These are phyloP conservation scores for Hemisphaericaspora subhashii DNA, from an alignment of 1,139 yeast species.

Conservation along the genomic window DNA sequence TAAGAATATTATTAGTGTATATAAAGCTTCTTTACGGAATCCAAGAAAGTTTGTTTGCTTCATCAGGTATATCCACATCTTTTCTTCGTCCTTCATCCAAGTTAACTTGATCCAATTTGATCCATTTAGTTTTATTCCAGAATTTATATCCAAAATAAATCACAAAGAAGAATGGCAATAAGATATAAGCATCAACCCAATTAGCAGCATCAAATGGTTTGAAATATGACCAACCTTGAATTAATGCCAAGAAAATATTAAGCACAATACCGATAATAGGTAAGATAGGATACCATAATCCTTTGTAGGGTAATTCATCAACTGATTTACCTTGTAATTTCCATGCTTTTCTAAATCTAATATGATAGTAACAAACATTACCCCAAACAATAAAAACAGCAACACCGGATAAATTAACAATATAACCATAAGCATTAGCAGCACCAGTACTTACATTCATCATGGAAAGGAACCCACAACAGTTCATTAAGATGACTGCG, in stretches of 20 bases:
- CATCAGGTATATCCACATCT: conserved; percentile 26
- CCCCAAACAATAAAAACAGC: conserved; percentile 61
- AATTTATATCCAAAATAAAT: conserved; percentile 33
- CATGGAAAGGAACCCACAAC: conserved; percentile 51
- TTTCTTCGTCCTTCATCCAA: conserved; percentile 43
- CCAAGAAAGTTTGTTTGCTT: background rate
- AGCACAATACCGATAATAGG: conserved; percentile 52
- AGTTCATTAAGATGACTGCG: conserved; percentile 48
- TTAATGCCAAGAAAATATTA: conserved; percentile 55
- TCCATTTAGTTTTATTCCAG: conserved; percentile 45
- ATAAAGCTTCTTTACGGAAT: background rate
- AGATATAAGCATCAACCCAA: conserved; percentile 66
- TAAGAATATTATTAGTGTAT: background rate
- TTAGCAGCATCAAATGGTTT: conserved; percentile 59
- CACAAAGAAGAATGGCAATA: conserved; percentile 57
- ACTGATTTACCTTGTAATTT: conserved; percentile 41
- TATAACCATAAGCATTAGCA: conserved; percentile 51
- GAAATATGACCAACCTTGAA: conserved; percentile 70
- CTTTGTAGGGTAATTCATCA: conserved; percentile 54
- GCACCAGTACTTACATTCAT: conserved; percentile 55
- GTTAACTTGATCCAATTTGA: conserved; percentile 42
- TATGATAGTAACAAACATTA: conserved; percentile 49
- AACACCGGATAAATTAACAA: conserved; percentile 56
- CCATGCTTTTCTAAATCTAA: conserved; percentile 54
- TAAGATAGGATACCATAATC: conserved; percentile 52